Evolutionary conservation across 2,329 filamentous ascomycete species (phyloP), one percentile per base, ranked within the genome.

Genomic region (Juglanconis sp.): DNA sequence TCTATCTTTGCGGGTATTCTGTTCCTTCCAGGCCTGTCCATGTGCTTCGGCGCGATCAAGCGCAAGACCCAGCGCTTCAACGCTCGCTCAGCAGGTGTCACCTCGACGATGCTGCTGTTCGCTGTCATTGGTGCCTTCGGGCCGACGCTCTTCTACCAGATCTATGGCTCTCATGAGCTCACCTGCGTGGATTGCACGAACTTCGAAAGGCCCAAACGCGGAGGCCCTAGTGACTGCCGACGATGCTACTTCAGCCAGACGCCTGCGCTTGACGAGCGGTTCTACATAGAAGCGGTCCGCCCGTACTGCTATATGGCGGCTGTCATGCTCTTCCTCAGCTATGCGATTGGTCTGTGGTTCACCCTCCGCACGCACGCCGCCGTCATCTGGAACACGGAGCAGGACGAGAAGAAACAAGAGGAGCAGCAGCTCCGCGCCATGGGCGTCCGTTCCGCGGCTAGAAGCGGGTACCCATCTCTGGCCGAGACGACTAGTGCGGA

Each of bases 21-120:
- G 13, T 96, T 99, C 72, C 81, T 99, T 50, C 95, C 95, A 0
- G 95, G 95, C 1, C 74, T 99, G 38, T 98, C 94, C 60, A 99
- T 99, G 95, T 99, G 95, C 74, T 99, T 97, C 70, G 95, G 95
- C 49, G 96, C 96, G 17, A 88, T 99, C 71, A 96, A 96, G 78
- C 88, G 96, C 68, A 99, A 99, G 78, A 99, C 95, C 1, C 95
- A 99, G 72, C 88, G 95, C 47, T 99, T 99, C 82, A 99, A 99
- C 71, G 93, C 95, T 64, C 92, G 89, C 70, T 98, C 94, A 38
- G 95, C 95, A 35, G 92, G 95, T 71, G 95, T 98, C 38, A 98
- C 94, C 0, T 97, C 93, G 2, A 99, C 95, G 0, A 99, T 99
- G 95, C 78, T 99, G 59, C 81, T 99, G 9, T 99, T 99, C 72